Percentiles rank a stretch among this genome's conserved stretches.
phyloP scores from a whole-genome alignment of 2,329 filamentous ascomycete species.

The Cryphonectria nitschkei region DNA sequence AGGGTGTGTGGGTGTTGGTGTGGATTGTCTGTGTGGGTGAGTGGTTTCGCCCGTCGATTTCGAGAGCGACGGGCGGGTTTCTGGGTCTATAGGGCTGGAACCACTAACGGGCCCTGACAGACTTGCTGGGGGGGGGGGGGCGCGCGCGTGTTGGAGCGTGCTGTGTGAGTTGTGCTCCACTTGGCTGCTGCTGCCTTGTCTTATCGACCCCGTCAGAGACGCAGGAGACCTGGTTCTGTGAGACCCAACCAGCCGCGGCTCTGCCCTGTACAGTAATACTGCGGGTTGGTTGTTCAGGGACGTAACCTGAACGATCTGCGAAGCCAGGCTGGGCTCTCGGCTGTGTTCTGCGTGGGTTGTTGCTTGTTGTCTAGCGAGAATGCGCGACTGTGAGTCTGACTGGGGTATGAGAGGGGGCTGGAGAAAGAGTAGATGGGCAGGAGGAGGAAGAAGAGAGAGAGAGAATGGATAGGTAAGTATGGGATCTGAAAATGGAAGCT shows the following conservation, averaged over 20 bases:
- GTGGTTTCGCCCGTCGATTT: neutral
- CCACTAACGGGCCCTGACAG: neutral
- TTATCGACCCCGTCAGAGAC: slow-evolving; percentile 1
- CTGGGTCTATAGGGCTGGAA: neutral
- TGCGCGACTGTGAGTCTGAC: neutral
- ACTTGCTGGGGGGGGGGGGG: neutral
- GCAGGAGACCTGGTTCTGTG: neutral
- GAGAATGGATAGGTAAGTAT: neutral
- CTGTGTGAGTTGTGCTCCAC: neutral
- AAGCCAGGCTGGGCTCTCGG: neutral
- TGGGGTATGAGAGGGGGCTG: neutral
- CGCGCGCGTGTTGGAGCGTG: neutral
- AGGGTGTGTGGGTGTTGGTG: neutral
- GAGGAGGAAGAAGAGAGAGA: neutral
- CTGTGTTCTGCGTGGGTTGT: neutral
- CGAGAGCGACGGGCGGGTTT: neutral
- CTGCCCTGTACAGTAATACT: neutral
- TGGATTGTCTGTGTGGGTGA: neutral
- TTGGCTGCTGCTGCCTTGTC: slow-evolving; percentile 2
- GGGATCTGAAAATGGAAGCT: neutral
- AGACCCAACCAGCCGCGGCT: neutral
- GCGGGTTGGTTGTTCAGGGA: slow-evolving; percentile 1
- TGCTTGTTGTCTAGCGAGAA: neutral
- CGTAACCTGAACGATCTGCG: neutral
- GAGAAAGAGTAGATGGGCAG: neutral